A percentile compares a stretch with the other conserved stretches of the same genome.
Evolutionary conservation across 768 basidiomycete genomes (phyloP).

Genomic region (Collybia sp.): DNA sequence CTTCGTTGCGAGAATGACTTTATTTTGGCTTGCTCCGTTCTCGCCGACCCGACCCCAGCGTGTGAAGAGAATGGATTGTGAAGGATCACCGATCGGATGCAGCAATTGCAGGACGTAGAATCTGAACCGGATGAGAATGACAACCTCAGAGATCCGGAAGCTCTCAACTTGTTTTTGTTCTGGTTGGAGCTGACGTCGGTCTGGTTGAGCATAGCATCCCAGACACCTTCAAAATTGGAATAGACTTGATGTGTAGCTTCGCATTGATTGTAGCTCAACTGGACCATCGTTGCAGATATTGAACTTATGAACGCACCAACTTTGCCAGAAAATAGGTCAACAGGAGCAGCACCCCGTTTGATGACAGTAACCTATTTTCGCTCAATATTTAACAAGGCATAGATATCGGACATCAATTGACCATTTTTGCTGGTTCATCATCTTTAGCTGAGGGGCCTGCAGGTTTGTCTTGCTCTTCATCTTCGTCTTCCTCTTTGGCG

Average conservation of each 20-base stretch:
- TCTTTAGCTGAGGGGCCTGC: slow-evolving; percentile 9
- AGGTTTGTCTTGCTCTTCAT: slow-evolving; percentile 19
- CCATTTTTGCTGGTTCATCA: slow-evolving; percentile 39
- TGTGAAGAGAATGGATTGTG: slow-evolving; percentile 36
- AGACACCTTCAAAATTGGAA: slow-evolving; percentile 30
- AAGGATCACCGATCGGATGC: slow-evolving; percentile 37
- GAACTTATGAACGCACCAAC: slow-evolving; percentile 34
- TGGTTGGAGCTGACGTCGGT: slow-evolving; percentile 42
- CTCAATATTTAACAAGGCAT: slow-evolving; percentile 1
- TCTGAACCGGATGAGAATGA: slow-evolving; percentile 17
- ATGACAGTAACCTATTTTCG: slow-evolving; percentile 29
- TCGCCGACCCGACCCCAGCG: slow-evolving; percentile 65
- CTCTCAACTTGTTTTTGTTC: slow-evolving; percentile 53
- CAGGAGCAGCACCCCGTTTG: slow-evolving; percentile 52
- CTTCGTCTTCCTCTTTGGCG: slow-evolving; percentile 12
- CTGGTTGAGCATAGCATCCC: slow-evolving; percentile 64
- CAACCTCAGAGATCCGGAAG: background rate
- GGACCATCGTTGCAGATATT: background rate
- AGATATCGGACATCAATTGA: slow-evolving; percentile 11
- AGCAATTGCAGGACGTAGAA: slow-evolving; percentile 59
- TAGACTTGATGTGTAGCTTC: slow-evolving; percentile 52
- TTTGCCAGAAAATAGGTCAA: slow-evolving; percentile 40
- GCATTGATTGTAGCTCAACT: background rate
- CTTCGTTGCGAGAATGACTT: slow-evolving; percentile 25
- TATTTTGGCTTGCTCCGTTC: slow-evolving; percentile 41